phyloP scores from a whole-genome alignment of 306 rosid genomes.

The Astragalus glycyphyllos region DNA sequence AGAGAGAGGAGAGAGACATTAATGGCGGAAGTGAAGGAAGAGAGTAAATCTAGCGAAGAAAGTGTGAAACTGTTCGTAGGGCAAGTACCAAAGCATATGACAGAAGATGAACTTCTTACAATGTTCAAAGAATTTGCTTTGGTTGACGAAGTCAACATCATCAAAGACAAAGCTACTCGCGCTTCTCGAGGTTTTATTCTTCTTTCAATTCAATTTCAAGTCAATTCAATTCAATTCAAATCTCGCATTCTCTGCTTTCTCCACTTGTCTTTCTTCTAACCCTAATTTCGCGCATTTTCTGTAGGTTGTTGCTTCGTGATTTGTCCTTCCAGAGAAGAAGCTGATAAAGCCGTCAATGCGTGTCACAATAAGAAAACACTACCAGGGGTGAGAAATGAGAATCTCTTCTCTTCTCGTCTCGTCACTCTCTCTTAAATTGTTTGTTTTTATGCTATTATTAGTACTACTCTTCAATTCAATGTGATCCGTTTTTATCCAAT shows the following conservation, averaged over 20 bases:
- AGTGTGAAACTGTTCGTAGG: slow-evolving; percentile 98
- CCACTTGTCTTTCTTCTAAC: slow-evolving; percentile 27
- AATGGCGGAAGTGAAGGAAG: slow-evolving; percentile 94
- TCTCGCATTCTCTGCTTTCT: slow-evolving; percentile 31
- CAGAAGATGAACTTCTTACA: slow-evolving; percentile 81
- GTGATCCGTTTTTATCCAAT: slow-evolving; percentile 35
- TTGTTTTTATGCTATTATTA: background rate
- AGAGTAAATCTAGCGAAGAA: slow-evolving; percentile 77
- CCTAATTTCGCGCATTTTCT: slow-evolving; percentile 45
- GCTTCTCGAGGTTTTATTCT: slow-evolving; percentile 80
- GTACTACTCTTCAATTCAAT: background rate
- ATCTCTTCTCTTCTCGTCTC: background rate
- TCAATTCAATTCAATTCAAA: slow-evolving; percentile 9
- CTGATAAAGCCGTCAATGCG: slow-evolving; percentile 96
- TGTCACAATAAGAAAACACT: slow-evolving; percentile 92
- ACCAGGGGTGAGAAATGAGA: slow-evolving; percentile 62
- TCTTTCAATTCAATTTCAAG: background rate
- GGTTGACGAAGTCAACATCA: slow-evolving; percentile 97
- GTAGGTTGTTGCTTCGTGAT: slow-evolving; percentile 93
- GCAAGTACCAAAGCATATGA: slow-evolving; percentile 97
- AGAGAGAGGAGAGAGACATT: slow-evolving; percentile 46
- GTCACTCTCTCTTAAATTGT: background rate
- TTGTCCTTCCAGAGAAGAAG: slow-evolving; percentile 93
- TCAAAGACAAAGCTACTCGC: slow-evolving; percentile 92
- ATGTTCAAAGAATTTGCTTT: slow-evolving; percentile 89